These are phyloP conservation scores for Hapsidospora chrysogenum DNA, from an alignment of 495 filamentous ascomycete species.

Conservation along the genomic window DNA sequence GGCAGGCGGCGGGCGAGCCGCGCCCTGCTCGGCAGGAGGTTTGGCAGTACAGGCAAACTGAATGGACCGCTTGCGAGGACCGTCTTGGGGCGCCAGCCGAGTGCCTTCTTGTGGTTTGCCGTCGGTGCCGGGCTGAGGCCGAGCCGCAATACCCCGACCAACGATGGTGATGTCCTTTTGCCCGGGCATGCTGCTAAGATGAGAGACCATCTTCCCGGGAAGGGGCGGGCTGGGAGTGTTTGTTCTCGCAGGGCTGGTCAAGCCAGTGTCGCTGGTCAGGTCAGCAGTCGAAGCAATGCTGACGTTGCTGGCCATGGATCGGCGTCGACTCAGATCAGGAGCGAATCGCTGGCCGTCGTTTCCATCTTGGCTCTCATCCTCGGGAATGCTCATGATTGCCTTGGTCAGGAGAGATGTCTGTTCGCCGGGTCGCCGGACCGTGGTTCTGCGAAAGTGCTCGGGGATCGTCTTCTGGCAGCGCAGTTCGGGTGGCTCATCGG, in stretches of 20 bases:
- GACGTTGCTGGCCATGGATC: conserved; percentile 60
- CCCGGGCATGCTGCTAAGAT: not conserved
- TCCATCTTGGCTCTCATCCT: conserved; percentile 18
- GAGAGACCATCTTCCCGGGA: conserved; percentile 18
- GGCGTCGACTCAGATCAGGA: conserved; percentile 23
- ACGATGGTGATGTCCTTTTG: not conserved
- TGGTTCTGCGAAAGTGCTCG: conserved; percentile 23
- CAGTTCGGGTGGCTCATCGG: conserved; percentile 15
- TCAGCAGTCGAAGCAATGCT: conserved; percentile 72
- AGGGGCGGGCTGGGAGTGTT: conserved; percentile 77
- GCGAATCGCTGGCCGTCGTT: not conserved
- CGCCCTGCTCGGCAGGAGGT: conserved; percentile 14
- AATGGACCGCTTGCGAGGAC: conserved; percentile 56
- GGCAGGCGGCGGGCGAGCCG: conserved; percentile 3
- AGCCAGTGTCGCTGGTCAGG: conserved; percentile 77
- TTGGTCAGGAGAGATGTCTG: conserved; percentile 65
- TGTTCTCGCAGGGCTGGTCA: conserved; percentile 80
- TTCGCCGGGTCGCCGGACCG: conserved; percentile 23
- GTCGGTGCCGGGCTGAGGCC: not conserved
- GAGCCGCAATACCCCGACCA: not conserved
- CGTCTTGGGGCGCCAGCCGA: conserved; percentile 12
- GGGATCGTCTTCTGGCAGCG: conserved; percentile 4
- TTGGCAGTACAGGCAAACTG: conserved; percentile 68
- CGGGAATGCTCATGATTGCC: conserved; percentile 47
- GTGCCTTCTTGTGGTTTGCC: not conserved